Conservation (phyloP, 768 basidiomycete species). For the Rhodotorula graminis region DNA sequence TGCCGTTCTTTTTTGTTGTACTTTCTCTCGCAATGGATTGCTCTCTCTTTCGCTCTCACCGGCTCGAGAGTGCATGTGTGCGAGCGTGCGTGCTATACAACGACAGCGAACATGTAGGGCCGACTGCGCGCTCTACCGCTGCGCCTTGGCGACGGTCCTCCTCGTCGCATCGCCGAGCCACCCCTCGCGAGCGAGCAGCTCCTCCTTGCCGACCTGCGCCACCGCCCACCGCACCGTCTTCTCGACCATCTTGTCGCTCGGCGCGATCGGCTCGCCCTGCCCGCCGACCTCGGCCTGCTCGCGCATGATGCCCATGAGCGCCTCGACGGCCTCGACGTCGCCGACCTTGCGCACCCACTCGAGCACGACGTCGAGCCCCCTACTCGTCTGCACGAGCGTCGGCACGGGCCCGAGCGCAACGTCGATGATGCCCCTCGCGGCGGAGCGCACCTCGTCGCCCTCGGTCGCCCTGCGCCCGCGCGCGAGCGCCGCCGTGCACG, state of each 20-base stretch:
- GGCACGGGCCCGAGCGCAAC: neutral
- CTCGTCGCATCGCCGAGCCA: conserved; percentile 1
- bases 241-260: neutral
- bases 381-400: neutral
- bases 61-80: neutral
- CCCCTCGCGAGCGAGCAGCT: neutral
- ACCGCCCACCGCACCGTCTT: conserved; percentile 22
- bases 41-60: too few relatives aligned
- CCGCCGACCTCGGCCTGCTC: neutral
- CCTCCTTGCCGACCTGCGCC: neutral
- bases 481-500: neutral
- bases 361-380: neutral
- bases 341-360: neutral
- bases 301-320: neutral
- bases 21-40: too few relatives aligned
- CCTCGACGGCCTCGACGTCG: neutral
- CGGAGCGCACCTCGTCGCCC: neutral
- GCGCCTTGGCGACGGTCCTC: neutral
- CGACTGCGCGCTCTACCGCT: too few relatives aligned
- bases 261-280: neutral
- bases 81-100: too few relatives aligned
- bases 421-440: neutral
- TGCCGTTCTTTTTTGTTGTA: too few relatives aligned
- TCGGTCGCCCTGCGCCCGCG: too few relatives aligned
- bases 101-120: too few relatives aligned